Percentiles rank a stretch among this genome's conserved stretches.
Evolutionary conservation across 2,329 filamentous ascomycete species (phyloP).

Genomic region (Cladosporium halotolerans): DNA sequence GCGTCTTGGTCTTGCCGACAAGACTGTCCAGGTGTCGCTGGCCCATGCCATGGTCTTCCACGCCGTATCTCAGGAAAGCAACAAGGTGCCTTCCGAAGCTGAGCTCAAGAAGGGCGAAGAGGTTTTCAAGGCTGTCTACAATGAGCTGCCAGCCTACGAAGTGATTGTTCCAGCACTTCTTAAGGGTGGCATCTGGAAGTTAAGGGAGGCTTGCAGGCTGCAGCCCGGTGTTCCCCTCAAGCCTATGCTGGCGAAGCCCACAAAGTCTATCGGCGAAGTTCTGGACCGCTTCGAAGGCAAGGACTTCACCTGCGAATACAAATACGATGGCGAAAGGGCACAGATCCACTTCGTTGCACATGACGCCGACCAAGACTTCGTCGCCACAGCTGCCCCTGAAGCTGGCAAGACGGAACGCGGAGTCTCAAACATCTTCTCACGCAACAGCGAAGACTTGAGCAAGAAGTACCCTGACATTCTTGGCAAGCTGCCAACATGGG

Average conservation of each 20-base stretch:
- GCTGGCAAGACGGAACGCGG: slow-evolving; percentile 64
- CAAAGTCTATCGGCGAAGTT: slow-evolving; percentile 96
- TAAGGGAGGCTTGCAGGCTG: slow-evolving; percentile 81
- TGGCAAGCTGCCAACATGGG: slow-evolving; percentile 78
- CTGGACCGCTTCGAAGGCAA: slow-evolving; percentile 93
- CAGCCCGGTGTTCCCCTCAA: slow-evolving; percentile 92
- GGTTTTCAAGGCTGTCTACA: slow-evolving; percentile 77
- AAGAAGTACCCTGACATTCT: slow-evolving; percentile 98
- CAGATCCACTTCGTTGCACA: slow-evolving; percentile 96
- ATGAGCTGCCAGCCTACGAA: slow-evolving; percentile 91
- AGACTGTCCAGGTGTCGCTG: slow-evolving; percentile 80
- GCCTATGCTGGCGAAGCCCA: slow-evolving; percentile 97
- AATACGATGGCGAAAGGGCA: slow-evolving; percentile 96
- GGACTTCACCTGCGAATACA: slow-evolving; percentile 96
- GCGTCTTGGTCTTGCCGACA: slow-evolving; percentile 84
- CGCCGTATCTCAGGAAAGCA: slow-evolving; percentile 64
- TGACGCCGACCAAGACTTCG: slow-evolving; percentile 64
- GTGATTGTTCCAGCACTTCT: slow-evolving; percentile 87
- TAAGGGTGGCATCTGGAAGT: slow-evolving; percentile 73
- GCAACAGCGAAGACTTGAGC: slow-evolving; percentile 93
- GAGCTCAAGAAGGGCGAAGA: slow-evolving; percentile 79
- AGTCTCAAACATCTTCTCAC: slow-evolving; percentile 87
- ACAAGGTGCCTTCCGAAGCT: slow-evolving; percentile 63
- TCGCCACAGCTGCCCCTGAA: slow-evolving; percentile 51
- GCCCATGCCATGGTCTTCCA: slow-evolving; percentile 84